These are phyloP conservation scores for Talaromyces borbonicus DNA, from an alignment of 495 filamentous ascomycete species.

Conservation along the genomic window DNA sequence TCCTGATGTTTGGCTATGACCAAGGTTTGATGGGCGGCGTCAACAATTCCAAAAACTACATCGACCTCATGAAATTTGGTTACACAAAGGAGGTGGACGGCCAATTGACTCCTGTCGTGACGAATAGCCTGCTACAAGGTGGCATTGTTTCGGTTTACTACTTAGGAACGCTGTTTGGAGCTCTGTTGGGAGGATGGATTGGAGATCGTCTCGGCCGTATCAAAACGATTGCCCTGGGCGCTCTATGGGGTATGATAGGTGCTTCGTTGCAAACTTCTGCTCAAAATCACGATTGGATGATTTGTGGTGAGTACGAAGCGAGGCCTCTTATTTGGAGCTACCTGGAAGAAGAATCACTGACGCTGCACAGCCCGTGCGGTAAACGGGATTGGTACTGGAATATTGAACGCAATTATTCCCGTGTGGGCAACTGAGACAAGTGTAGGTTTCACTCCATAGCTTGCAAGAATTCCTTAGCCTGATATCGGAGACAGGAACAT, in stretches of 20 bases:
- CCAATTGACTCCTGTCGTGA: slow-evolving; percentile 41
- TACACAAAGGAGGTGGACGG: slow-evolving; percentile 40
- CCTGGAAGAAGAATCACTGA: slow-evolving; percentile 1
- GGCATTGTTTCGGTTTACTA: slow-evolving; percentile 65
- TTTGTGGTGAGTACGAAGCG: slow-evolving; percentile 38
- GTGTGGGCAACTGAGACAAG: slow-evolving; percentile 64
- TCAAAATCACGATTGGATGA: slow-evolving; percentile 63
- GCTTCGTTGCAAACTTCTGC: slow-evolving; percentile 52
- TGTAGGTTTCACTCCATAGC: neutral
- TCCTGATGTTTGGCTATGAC: slow-evolving; percentile 56
- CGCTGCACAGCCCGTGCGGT: slow-evolving; percentile 45
- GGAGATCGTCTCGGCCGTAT: slow-evolving; percentile 50
- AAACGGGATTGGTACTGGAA: slow-evolving; percentile 65
- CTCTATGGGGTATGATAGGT: slow-evolving; percentile 47
- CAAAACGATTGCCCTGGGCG: slow-evolving; percentile 52
- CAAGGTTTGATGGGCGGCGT: slow-evolving; percentile 72
- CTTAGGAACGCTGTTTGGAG: slow-evolving; percentile 62
- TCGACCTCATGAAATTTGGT: slow-evolving; percentile 56
- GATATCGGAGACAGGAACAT: slow-evolving; percentile 29
- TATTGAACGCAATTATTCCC: slow-evolving; percentile 61
- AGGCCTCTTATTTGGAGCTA: neutral
- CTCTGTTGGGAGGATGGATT: slow-evolving; percentile 48
- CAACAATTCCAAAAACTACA: slow-evolving; percentile 55
- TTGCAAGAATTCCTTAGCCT: neutral
- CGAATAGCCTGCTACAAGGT: slow-evolving; percentile 54